Evolutionary conservation across 2,329 filamentous ascomycete species (phyloP), one percentile per base, ranked within the genome.

Genomic region (Ophiosphaerella herpotricha): DNA sequence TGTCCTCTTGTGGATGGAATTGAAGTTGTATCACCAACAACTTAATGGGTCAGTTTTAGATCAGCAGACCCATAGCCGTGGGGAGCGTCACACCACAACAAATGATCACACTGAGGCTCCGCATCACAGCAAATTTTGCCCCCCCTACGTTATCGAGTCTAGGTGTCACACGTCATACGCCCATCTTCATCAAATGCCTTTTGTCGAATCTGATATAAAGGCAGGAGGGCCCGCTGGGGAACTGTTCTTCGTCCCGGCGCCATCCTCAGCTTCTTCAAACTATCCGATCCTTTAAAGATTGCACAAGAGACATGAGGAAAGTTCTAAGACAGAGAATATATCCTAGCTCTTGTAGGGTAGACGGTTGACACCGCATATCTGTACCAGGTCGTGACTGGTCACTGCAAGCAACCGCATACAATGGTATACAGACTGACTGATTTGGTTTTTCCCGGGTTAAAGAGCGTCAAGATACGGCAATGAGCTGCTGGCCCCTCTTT

Each of bases 351-450:
- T 11, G 9, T 24, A 49, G 47, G 5, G 59, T 59, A 58, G 3
- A 52, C 44, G 1, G 48, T 66, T 11, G 51, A 44, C 4, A 49
- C 37, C 5, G 62, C 58, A 34, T 61, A 47, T 48, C 52, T 57
- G 11, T 71, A 60, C 52, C 55, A 60, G 41, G 58, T 64, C 5
- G 63, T 55, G 2, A 56, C 63, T 50, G 36, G 60, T 1, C 26
- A 46, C 2, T 61, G 61, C 34, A 36, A 44, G 21, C 63, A 62
- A 36, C 61, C 57, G 35, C 45, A 61, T 34, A 54, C 71, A 41
- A n/a, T 62, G 13, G 37, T 72, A 4, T 63, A 63, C 44, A 55
- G 60, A n/a, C 39, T 66, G 1, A 50, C 58, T 3, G 59, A 71
- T 46, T 71, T 2, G 43, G 55, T 11, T 26, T 39, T 1, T 44